Conservation (phyloP, 2,329 filamentous ascomycete species). For the Aspergillus sp. region DNA sequence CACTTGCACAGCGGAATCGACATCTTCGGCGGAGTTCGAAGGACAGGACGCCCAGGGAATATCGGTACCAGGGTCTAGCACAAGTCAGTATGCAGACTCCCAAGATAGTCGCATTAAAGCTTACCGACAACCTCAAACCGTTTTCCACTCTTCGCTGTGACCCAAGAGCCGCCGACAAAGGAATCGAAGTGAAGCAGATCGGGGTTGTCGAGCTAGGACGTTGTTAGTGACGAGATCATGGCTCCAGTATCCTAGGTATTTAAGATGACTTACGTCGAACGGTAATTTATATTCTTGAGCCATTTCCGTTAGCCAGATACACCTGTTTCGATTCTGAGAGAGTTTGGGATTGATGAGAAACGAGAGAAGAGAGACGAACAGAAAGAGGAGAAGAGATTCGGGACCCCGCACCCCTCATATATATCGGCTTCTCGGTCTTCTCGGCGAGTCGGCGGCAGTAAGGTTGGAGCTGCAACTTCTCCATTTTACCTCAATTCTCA, state of each 20-base stretch:
- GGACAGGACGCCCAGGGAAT: slow-evolving; percentile 57
- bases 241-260: neutral
- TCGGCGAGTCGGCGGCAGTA: slow-evolving; percentile 2
- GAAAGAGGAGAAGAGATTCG: slow-evolving; percentile 14
- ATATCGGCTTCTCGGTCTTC: slow-evolving; percentile 23
- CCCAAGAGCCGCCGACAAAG: slow-evolving; percentile 56
- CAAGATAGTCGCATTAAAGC: neutral
- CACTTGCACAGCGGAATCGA: slow-evolving; percentile 62
- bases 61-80: slow-evolving; percentile 57
- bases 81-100: slow-evolving; percentile 1
- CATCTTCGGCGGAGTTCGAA: slow-evolving; percentile 60
- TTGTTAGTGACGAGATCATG: neutral
- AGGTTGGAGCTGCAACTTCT: neutral
- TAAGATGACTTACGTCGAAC: slow-evolving; percentile 37
- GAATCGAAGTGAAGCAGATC: slow-evolving; percentile 56
- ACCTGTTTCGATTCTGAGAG: neutral
- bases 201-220: slow-evolving; percentile 52
- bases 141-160: slow-evolving; percentile 50
- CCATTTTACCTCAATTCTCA: neutral
- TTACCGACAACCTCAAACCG: slow-evolving; percentile 57
- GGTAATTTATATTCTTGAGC: slow-evolving; percentile 42
- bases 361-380: neutral
- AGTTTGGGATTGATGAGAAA: neutral
- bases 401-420: slow-evolving; percentile 22
- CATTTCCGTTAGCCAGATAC: slow-evolving; percentile 26